Percentiles rank a stretch among this genome's conserved stretches.
These are phyloP conservation scores for Rhododendron vialii DNA, from an alignment of 148 eudicot genomes.

Conservation along the genomic window DNA sequence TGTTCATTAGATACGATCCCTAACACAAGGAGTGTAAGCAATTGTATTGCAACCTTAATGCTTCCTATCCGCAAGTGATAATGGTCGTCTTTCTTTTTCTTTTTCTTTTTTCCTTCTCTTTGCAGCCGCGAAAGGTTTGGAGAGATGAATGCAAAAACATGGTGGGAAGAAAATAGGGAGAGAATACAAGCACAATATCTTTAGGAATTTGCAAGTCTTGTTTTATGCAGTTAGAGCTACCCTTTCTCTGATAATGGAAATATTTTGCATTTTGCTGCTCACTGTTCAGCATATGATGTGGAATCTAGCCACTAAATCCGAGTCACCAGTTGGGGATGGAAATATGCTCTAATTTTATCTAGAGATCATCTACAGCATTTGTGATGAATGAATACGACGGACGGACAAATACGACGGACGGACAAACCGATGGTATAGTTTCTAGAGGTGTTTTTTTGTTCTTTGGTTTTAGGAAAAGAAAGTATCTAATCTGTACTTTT, in stretches of 20 bases:
- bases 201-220: not conserved
- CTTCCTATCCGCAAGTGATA: not conserved
- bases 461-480: not conserved
- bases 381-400: not conserved
- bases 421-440: slow-evolving; percentile 7
- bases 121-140: slow-evolving; percentile 29
- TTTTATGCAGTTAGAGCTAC: not conserved
- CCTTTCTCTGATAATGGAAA: not conserved
- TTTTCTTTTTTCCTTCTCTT: not conserved
- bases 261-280: not conserved
- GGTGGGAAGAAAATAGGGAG: slow-evolving; percentile 45
- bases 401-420: not conserved
- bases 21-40: not conserved
- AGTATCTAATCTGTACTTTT: not conserved
- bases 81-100: not conserved
- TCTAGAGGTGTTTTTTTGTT: not conserved
- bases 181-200: slow-evolving; percentile 50
- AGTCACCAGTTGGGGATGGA: not conserved
- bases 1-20: not conserved
- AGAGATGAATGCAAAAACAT: slow-evolving; percentile 19
- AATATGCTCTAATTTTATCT: not conserved
- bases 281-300: not conserved
- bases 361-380: not conserved
- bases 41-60: too few species aligned
- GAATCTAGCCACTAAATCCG: not conserved